These are phyloP conservation scores for Biscogniauxia sp. DNA, from an alignment of 2,329 filamentous ascomycete species.

Conservation along the genomic window DNA sequence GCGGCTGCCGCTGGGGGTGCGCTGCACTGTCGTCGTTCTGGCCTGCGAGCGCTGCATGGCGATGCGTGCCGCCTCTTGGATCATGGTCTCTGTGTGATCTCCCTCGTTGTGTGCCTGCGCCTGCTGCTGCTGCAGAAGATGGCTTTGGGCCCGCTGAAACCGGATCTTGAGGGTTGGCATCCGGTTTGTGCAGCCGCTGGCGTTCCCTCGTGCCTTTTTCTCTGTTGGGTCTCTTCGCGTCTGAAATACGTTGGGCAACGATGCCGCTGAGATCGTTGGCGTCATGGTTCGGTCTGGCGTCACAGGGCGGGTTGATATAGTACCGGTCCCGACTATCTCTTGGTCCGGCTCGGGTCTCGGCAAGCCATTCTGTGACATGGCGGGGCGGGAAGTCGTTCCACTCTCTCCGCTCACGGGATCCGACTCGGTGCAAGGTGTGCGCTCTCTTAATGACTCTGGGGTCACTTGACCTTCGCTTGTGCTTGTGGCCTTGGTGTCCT, in stretches of 20 bases:
- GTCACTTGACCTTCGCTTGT: conserved; percentile 7
- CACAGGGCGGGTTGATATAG: conserved; percentile 19
- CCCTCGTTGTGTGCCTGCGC: not conserved
- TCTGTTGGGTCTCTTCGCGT: not conserved
- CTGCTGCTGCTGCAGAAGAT: not conserved
- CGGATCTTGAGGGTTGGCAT: not conserved
- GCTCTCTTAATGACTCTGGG: conserved; percentile 6
- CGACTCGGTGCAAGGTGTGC: conserved; percentile 11
- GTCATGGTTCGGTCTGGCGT: not conserved
- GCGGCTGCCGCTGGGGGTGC: conserved; percentile 13
- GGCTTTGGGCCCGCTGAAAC: conserved; percentile 10
- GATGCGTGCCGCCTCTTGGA: conserved; percentile 27
- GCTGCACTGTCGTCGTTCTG: conserved; percentile 14
- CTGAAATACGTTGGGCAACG: not conserved
- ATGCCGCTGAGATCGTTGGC: not conserved
- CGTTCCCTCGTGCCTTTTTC: not conserved
- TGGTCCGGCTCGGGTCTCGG: conserved; percentile 23
- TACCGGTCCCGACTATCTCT: conserved; percentile 27
- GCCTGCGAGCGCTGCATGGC: conserved; percentile 25
- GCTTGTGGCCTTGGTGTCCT: conserved; percentile 3
- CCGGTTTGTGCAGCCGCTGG: not conserved
- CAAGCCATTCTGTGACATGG: conserved; percentile 26
- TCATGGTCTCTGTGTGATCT: conserved; percentile 16
- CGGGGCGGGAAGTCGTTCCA: conserved; percentile 26
- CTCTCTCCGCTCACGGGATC: conserved; percentile 6